These are phyloP conservation scores for Capsella bursapastoris DNA, from an alignment of 345 rosid genomes.

Conservation along the genomic window DNA sequence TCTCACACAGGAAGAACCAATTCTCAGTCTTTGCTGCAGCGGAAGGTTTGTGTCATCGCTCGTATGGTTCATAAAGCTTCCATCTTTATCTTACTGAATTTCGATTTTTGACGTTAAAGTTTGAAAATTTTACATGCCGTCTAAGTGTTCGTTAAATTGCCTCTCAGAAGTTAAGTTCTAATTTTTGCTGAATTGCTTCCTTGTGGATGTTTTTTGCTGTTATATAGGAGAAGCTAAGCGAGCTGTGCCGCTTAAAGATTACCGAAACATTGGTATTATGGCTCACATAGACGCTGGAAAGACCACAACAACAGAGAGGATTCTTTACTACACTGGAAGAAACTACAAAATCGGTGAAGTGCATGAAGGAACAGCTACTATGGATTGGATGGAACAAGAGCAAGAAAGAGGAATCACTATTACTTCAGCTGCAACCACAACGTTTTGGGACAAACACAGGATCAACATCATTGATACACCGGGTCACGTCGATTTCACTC, in stretches of 20 bases:
- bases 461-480: constrained; percentile 97
- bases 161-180: constrained; percentile 12
- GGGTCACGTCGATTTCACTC: constrained; percentile 95
- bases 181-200: constrained; percentile 9
- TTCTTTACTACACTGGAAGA: constrained; percentile 88
- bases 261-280: constrained; percentile 95
- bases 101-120: neutral
- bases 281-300: constrained; percentile 99
- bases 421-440: constrained; percentile 95
- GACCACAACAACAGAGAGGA: constrained; percentile 90
- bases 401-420: constrained; percentile 99
- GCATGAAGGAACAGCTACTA: constrained; percentile 97
- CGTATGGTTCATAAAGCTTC: neutral
- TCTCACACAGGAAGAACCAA: constrained; percentile 50
- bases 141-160: constrained; percentile 44
- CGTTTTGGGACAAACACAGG: constrained; percentile 88
- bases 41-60: constrained; percentile 50
- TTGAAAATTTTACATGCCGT: constrained; percentile 1
- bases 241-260: constrained; percentile 72
- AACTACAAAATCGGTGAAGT: constrained; percentile 99
- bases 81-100: neutral
- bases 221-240: constrained; percentile 63
- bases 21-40: constrained; percentile 84
- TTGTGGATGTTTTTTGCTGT: constrained; percentile 10
- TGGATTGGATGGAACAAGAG: constrained; percentile 99